phyloP scores from a whole-genome alignment of 805 yeast genomes.

The Candida nitratophila region DNA sequence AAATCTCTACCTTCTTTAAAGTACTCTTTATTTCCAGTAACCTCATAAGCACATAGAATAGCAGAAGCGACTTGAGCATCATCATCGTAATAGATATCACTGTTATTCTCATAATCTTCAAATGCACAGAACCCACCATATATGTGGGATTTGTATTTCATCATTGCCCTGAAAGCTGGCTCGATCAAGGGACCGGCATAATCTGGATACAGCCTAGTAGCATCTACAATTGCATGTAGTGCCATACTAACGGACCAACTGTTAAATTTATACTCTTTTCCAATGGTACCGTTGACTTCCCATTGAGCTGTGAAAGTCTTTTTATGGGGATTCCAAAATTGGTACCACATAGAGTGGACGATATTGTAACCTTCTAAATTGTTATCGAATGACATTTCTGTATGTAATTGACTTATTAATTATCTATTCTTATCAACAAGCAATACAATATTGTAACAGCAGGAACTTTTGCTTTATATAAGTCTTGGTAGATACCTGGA shows the following conservation, averaged over 20 bases:
- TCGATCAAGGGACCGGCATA: constrained; percentile 47
- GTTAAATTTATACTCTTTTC: constrained; percentile 45
- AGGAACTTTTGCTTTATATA: no score
- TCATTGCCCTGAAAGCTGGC: constrained; percentile 43
- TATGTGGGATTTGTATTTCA: constrained; percentile 42
- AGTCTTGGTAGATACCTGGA: background rate
- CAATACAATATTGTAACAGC: no score
- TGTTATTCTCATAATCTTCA: constrained; percentile 46
- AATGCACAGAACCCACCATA: constrained; percentile 54
- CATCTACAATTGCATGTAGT: constrained; percentile 62
- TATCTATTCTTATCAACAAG: no score
- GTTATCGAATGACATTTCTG: constrained; percentile 19
- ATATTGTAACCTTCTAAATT: constrained; percentile 32
- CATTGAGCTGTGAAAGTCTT: constrained; percentile 33
- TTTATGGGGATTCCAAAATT: constrained; percentile 31
- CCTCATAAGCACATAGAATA: constrained; percentile 59
- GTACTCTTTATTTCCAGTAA: constrained; percentile 46
- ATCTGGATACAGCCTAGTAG: constrained; percentile 45
- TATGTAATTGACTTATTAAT: background rate
- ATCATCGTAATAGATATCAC: constrained; percentile 65
- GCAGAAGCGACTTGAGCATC: constrained; percentile 70
- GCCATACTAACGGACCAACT: constrained; percentile 68
- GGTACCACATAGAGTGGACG: constrained; percentile 34
- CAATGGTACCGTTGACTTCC: constrained; percentile 36
- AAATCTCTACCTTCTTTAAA: constrained; percentile 52